A percentile compares a stretch with the other conserved stretches of the same genome.
These are phyloP conservation scores for Agaricales sp. DNA, from an alignment of 1,284 basidiomycete species.

Conservation along the genomic window DNA sequence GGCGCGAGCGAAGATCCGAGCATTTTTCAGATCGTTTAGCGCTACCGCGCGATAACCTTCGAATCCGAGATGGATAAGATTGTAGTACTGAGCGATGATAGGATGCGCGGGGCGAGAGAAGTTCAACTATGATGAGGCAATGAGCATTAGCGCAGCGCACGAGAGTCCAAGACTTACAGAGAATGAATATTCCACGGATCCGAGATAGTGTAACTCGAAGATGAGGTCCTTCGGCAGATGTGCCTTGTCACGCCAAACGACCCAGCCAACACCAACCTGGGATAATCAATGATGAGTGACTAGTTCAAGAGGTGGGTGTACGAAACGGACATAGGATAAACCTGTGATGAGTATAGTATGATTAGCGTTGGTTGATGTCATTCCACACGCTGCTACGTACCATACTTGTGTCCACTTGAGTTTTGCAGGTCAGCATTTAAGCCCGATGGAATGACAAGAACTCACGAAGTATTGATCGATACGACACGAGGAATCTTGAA, in stretches of 20 bases:
- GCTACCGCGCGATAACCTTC: constrained; percentile 74
- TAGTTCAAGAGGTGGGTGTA: background rate
- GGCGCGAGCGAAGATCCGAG: constrained; percentile 77
- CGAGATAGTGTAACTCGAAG: constrained; percentile 86
- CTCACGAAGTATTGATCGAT: constrained; percentile 72
- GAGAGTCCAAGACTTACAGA: constrained; percentile 4
- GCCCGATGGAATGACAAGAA: constrained; percentile 1
- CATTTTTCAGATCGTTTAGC: constrained; percentile 73
- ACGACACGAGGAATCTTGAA: constrained; percentile 83
- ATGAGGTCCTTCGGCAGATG: constrained; percentile 82
- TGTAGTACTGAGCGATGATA: constrained; percentile 91
- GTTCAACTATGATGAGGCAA: constrained; percentile 75
- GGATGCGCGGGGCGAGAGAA: constrained; percentile 89
- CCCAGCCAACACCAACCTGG: constrained; percentile 86
- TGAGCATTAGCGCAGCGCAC: constrained; percentile 39
- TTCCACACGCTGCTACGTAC: constrained; percentile 20
- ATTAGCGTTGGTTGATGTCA: too few relatives aligned
- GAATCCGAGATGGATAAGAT: constrained; percentile 78
- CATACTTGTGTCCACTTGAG: constrained; percentile 76
- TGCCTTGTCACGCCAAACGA: constrained; percentile 72
- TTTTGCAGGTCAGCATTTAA: background rate
- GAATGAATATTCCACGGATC: constrained; percentile 41
- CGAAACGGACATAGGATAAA: background rate
- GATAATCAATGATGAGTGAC: constrained; percentile 26
- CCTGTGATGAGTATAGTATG: too few relatives aligned